These are phyloP conservation scores for Monosporozyma unispora DNA, from an alignment of 805 yeast genomes.

Conservation along the genomic window DNA sequence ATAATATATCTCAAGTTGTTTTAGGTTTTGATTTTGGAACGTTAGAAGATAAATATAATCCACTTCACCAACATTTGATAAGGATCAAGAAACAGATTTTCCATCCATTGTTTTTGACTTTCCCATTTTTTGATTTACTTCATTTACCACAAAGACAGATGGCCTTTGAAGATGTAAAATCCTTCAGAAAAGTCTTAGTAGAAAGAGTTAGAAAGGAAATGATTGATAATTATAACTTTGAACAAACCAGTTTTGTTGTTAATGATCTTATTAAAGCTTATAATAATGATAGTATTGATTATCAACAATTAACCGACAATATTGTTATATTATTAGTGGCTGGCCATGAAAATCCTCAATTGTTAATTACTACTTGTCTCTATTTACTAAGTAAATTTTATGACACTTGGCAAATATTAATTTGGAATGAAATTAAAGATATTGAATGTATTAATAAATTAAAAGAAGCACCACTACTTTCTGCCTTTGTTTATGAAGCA, in stretches of 20 bases:
- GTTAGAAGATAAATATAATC: conserved; percentile 25
- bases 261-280: conserved; percentile 35
- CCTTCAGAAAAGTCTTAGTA: conserved; percentile 34
- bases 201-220: conserved; percentile 30
- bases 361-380: conserved; percentile 39
- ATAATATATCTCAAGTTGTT: conserved; percentile 42
- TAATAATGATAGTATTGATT: conserved; percentile 31
- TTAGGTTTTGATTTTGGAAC: conserved; percentile 42
- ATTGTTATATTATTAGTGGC: conserved; percentile 48
- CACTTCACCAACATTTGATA: conserved; percentile 35
- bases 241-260: conserved; percentile 33
- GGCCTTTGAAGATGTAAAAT: conserved; percentile 37
- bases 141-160: conserved; percentile 40
- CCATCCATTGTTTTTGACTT: conserved; percentile 44
- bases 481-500: conserved; percentile 55
- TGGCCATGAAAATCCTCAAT: conserved; percentile 56
- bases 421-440: conserved; percentile 38
- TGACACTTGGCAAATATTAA: conserved; percentile 35
- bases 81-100: conserved; percentile 45
- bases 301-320: conserved; percentile 45
- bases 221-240: conserved; percentile 24
- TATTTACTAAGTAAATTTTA: conserved; percentile 39
- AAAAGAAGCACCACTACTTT: conserved; percentile 47
- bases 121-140: conserved; percentile 44
- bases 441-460: conserved; percentile 30